Percentiles rank a stretch among this genome's conserved stretches.
Evolutionary conservation across 768 basidiomycete species (phyloP).

Genomic region (Ramaria sp.): DNA sequence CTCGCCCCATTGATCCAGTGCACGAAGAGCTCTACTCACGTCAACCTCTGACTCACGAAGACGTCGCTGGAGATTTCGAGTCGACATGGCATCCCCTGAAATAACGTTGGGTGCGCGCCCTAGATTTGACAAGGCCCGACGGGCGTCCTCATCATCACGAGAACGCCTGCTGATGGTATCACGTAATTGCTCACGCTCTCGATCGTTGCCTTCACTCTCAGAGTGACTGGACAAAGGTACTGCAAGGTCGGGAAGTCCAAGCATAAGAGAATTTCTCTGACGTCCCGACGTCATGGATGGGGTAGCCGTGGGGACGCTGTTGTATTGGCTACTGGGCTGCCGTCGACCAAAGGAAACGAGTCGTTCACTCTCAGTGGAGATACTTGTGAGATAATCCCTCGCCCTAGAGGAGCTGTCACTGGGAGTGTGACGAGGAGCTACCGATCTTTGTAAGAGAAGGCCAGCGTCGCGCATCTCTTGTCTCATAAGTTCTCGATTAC

Average conservation of each 20-base stretch:
- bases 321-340: not conserved
- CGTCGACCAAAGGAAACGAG: not conserved
- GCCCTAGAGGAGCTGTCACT: not conserved
- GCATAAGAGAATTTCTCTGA: not conserved
- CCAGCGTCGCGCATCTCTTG: not conserved
- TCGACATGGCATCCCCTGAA: not conserved
- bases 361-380: not conserved
- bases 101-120: not conserved
- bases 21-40: conserved; percentile 1
- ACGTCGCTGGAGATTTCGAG: conserved; percentile 2
- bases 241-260: not conserved
- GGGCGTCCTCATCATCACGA: conserved; percentile 2
- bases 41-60: conserved; percentile 5
- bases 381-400: not conserved
- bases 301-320: not conserved
- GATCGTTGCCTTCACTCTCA: not conserved
- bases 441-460: not conserved
- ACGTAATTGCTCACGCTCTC: conserved; percentile 7
- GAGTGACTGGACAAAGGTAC: not conserved
- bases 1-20: conserved; percentile 8
- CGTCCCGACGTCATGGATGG: not conserved
- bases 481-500: not conserved
- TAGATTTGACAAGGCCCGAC: not conserved
- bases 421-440: not conserved
- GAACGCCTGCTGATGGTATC: not conserved